Conservation (phyloP, 345 rosid species). For the Rhodamnia argentea region DNA sequence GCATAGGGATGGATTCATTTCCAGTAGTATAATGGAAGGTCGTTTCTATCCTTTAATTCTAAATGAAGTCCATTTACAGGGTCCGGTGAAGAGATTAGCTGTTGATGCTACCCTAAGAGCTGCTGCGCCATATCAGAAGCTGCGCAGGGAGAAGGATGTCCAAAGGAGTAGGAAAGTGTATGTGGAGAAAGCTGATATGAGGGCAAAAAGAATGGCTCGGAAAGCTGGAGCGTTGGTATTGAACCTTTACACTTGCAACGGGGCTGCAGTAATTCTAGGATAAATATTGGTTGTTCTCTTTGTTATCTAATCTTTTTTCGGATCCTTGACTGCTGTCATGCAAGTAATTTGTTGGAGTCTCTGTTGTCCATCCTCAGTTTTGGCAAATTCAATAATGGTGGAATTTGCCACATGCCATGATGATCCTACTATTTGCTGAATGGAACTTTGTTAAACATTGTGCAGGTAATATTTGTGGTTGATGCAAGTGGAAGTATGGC, state of each 20-base stretch:
- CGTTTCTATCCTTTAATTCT: background rate
- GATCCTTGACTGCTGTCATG: background rate
- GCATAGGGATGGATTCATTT: background rate
- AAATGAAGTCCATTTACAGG: conserved; percentile 30
- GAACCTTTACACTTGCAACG: background rate
- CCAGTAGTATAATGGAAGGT: background rate
- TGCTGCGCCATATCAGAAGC: conserved; percentile 94
- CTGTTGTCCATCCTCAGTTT: background rate
- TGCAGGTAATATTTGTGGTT: conserved; percentile 90
- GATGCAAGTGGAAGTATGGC: conserved; percentile 99
- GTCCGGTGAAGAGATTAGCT: conserved; percentile 89
- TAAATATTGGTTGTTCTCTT: background rate
- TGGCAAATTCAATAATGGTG: background rate
- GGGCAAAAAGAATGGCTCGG: conserved; percentile 98
- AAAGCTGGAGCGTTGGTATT: conserved; percentile 98
- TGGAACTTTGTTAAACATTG: background rate
- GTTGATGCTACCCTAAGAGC: conserved; percentile 99
- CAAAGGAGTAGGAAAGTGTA: conserved; percentile 70
- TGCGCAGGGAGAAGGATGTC: conserved; percentile 71
- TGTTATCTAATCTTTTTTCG: background rate
- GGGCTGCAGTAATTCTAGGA: background rate
- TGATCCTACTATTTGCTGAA: conserved; percentile 1
- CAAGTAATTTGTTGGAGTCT: background rate
- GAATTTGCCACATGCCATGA: background rate
- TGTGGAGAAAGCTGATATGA: conserved; percentile 94